phyloP scores from a whole-genome alignment of 2,329 filamentous ascomycete genomes.

The Hansfordia pulvinata region DNA sequence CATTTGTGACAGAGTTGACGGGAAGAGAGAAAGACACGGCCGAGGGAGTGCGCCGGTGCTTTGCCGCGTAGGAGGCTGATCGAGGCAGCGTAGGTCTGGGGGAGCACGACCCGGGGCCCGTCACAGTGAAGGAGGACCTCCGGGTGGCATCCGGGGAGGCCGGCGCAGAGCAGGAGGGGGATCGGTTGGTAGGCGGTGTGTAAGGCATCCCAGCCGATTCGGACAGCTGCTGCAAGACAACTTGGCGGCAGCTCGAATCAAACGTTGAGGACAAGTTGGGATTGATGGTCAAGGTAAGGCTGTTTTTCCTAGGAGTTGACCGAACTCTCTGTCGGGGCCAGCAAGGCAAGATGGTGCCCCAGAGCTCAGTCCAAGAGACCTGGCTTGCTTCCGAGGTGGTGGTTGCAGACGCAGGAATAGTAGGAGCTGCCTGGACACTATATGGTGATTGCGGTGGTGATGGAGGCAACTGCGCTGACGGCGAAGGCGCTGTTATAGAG shows the following conservation, averaged over 20 bases:
- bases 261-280: slow-evolving; percentile 13
- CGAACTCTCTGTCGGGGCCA: slow-evolving; percentile 1
- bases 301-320: slow-evolving; percentile 5
- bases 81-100: slow-evolving; percentile 42
- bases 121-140: slow-evolving; percentile 42
- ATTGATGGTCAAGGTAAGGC: slow-evolving; percentile 15
- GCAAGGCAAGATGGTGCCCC: background rate
- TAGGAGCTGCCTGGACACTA: too few relatives aligned
- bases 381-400: too few relatives aligned
- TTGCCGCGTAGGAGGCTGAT: slow-evolving; percentile 52
- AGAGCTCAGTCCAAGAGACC: background rate
- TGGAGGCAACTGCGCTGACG: slow-evolving; percentile 1
- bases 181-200: slow-evolving; percentile 62
- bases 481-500: too few relatives aligned
- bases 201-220: slow-evolving; percentile 60
- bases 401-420: too few relatives aligned
- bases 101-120: slow-evolving; percentile 19
- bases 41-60: slow-evolving; percentile 46
- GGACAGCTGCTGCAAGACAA: slow-evolving; percentile 10
- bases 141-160: slow-evolving; percentile 43
- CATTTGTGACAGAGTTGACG: slow-evolving; percentile 12
- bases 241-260: slow-evolving; percentile 13
- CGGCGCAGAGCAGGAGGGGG: slow-evolving; percentile 44
- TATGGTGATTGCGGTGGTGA: background rate
- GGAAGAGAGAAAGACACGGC: slow-evolving; percentile 12